phyloP scores from a whole-genome alignment of 2,329 filamentous ascomycete genomes.

The Tolypocladium endophyticum region DNA sequence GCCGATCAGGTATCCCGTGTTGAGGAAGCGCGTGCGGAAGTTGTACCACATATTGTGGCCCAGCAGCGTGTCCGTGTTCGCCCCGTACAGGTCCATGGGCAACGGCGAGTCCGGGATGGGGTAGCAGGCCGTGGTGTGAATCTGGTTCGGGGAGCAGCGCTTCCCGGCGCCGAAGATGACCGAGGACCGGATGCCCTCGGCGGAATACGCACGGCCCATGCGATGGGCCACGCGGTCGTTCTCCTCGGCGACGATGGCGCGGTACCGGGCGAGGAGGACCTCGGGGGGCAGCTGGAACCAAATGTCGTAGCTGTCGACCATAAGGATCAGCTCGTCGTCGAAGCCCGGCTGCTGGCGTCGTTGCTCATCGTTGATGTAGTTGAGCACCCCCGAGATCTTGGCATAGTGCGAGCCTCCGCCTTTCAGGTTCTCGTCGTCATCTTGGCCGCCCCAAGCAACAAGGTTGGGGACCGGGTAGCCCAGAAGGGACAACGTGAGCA shows the following conservation, averaged over 20 bases:
- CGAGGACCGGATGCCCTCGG: slow-evolving; percentile 10
- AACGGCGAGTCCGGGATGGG: slow-evolving; percentile 16
- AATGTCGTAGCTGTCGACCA: slow-evolving; percentile 20
- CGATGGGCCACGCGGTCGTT: slow-evolving; percentile 10
- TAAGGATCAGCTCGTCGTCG: slow-evolving; percentile 17
- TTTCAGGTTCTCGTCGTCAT: slow-evolving; percentile 5
- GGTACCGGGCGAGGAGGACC: slow-evolving; percentile 14
- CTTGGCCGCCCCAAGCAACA: slow-evolving; percentile 14
- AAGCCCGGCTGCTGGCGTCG: slow-evolving; percentile 9
- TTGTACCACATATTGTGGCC: slow-evolving; percentile 8
- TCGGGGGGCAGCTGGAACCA: slow-evolving; percentile 22
- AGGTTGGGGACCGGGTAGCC: slow-evolving; percentile 18
- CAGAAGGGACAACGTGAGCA: slow-evolving; percentile 15
- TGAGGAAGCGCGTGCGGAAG: slow-evolving; percentile 15
- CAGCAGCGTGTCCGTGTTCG: slow-evolving; percentile 12
- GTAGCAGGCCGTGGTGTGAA: slow-evolving; percentile 14
- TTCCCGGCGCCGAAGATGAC: slow-evolving; percentile 17
- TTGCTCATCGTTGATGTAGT: slow-evolving; percentile 14
- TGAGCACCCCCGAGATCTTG: slow-evolving; percentile 16
- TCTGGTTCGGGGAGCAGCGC: slow-evolving; percentile 14
- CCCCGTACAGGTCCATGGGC: slow-evolving; percentile 10
- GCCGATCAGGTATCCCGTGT: slow-evolving; percentile 15
- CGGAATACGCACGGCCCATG: slow-evolving; percentile 12
- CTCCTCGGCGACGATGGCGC: slow-evolving; percentile 11
- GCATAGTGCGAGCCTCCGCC: slow-evolving; percentile 17